A percentile compares a stretch with the other conserved stretches of the same genome.
Evolutionary conservation across 148 eudicot genomes (phyloP).

Genomic region (Vaccinium vitisidaea): DNA sequence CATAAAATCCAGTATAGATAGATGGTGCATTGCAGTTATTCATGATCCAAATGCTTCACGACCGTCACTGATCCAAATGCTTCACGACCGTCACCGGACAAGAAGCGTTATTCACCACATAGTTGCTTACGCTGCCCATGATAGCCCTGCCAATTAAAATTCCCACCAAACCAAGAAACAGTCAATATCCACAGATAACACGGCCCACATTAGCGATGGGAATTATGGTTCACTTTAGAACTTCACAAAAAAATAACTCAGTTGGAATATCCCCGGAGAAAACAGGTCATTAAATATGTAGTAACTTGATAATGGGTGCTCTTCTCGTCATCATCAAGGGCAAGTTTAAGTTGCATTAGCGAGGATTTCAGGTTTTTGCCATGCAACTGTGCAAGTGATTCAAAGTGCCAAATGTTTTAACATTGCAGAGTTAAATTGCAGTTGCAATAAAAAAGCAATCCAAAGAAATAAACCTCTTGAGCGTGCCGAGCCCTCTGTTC

Average conservation of each 20-base stretch:
- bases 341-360: background rate
- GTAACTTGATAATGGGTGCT: background rate
- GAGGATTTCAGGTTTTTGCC: background rate
- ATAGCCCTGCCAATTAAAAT: constrained; percentile 57
- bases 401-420: background rate
- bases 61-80: constrained; percentile 61
- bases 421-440: background rate
- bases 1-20: background rate
- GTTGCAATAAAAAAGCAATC: background rate
- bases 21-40: background rate
- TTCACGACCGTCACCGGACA: constrained; percentile 95
- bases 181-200: background rate
- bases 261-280: background rate
- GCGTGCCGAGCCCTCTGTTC: constrained; percentile 78
- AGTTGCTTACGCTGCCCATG: constrained; percentile 93
- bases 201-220: background rate
- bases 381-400: too few relatives aligned
- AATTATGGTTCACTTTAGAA: background rate
- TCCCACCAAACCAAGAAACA: background rate
- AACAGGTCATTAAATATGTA: background rate
- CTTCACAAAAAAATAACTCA: background rate
- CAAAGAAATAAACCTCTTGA: constrained; percentile 54
- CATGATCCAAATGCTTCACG: constrained; percentile 44
- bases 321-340: background rate
- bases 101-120: constrained; percentile 66